phyloP scores from a whole-genome alignment of 2,329 filamentous ascomycete species.

The Teratosphaeria zuluensis region DNA sequence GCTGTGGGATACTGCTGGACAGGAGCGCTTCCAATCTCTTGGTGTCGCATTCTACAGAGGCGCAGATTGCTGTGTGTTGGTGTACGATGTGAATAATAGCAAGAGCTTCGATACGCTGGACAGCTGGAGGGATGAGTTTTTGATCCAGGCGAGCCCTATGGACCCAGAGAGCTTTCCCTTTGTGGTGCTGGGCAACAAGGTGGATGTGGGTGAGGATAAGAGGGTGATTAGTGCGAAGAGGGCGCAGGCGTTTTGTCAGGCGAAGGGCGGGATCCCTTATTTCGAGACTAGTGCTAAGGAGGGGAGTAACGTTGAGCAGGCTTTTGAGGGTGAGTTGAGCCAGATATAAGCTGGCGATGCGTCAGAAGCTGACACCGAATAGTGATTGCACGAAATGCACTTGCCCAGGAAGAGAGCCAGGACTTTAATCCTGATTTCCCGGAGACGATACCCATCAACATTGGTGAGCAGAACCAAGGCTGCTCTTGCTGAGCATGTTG shows the following conservation, averaged over 20 bases:
- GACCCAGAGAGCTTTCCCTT: slow-evolving; percentile 98
- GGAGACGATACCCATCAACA: slow-evolving; percentile 96
- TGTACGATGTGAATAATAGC: slow-evolving; percentile 97
- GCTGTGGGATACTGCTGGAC: slow-evolving; percentile 96
- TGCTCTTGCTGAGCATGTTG: slow-evolving; percentile 62
- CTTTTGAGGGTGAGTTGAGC: slow-evolving; percentile 50
- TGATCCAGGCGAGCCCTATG: slow-evolving; percentile 92
- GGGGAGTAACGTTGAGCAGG: slow-evolving; percentile 92
- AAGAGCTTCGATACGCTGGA: slow-evolving; percentile 98
- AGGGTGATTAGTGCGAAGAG: slow-evolving; percentile 91
- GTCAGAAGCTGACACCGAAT: background rate
- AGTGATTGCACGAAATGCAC: slow-evolving; percentile 94
- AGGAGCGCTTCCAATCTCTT: slow-evolving; percentile 94
- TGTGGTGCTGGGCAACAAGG: slow-evolving; percentile 97
- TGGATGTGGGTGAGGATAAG: slow-evolving; percentile 97
- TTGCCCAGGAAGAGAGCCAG: slow-evolving; percentile 94
- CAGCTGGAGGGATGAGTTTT: slow-evolving; percentile 95
- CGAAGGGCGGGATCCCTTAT: slow-evolving; percentile 93
- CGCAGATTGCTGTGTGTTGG: slow-evolving; percentile 93
- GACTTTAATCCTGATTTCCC: slow-evolving; percentile 97
- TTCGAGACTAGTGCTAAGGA: slow-evolving; percentile 99
- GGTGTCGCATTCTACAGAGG: slow-evolving; percentile 96
- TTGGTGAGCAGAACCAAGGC: slow-evolving; percentile 84
- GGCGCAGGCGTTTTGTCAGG: slow-evolving; percentile 94
- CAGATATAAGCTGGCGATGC: background rate